Base-by-base conservation (phyloP, 345 rosid genomes). In the Dovyalis caffra region DNA sequence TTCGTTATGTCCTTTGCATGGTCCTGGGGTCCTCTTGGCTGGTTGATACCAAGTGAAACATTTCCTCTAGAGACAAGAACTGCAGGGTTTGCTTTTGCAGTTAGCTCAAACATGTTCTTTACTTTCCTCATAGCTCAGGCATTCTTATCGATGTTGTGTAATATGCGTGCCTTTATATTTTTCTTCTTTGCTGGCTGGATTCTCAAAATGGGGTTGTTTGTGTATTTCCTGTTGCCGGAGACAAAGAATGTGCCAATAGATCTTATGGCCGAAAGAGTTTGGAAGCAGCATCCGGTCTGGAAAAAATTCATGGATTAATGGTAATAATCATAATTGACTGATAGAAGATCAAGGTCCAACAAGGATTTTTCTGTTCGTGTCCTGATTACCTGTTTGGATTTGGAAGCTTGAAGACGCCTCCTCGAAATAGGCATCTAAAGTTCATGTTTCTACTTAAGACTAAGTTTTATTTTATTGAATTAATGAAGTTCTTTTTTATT, bases 201-300 rank as follows among this genome's bases (percentile, higher is more conserved):
- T 6, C 1, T 66, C 28, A 23, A 53, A 10, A 66, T 79, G 79
- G 78, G 73, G 1, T 5, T 66, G 9, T 74, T 75, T 58, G 79
- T 66, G 25, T 18, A 43, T 49, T 43, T 38, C 23, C 14, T 74
- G 32, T 34, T 75, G 23, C 82, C 76, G 2, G 73, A 75, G 72
- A 79, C 82, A 20, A 66, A 79, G 65, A 67, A 66, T 11, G 64
- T 79, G 34, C 69, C 73, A 0, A 66, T 75, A 33, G 78, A 75
- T 45, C 75, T 66, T 58, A 79, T 71, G 76, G 23, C 9, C 23
- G 76, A 79, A 43, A 14, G 71, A n/a, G 73, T 79, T 9, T 71
- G 79, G 76, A 75, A 75, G 82, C 69, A 71, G 18, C 82, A 71
- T 21, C 72, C 63, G 0, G 32, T 79, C 64, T 79, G 76, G 76